These are phyloP conservation scores for Nemania sp. DNA, from an alignment of 2,329 filamentous ascomycete genomes.

Conservation along the genomic window DNA sequence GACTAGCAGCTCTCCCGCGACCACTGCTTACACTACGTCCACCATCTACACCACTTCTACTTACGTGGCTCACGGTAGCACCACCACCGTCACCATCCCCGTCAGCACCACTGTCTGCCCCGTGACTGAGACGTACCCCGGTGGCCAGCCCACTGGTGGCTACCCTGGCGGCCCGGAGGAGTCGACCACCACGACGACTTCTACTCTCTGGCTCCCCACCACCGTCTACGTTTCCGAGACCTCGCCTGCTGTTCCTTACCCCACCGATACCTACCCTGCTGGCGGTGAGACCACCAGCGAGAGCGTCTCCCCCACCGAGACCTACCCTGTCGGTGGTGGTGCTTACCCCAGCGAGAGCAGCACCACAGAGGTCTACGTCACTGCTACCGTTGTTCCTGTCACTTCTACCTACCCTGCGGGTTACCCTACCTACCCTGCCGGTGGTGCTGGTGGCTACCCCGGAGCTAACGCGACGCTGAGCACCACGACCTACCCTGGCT, in stretches of 20 bases:
- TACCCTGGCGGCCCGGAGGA: conserved; percentile 17
- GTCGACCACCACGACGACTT: conserved; percentile 28
- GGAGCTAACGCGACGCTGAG: conserved; percentile 30
- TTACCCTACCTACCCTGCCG: conserved; percentile 23
- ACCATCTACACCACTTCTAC: conserved; percentile 40
- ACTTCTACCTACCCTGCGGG: conserved; percentile 24
- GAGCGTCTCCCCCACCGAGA: conserved; percentile 13
- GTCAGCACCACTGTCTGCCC: conserved; percentile 36
- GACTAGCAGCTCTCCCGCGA: conserved; percentile 19
- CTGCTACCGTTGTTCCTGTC: conserved; percentile 33
- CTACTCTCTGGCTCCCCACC: conserved; percentile 20
- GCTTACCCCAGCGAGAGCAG: conserved; percentile 19
- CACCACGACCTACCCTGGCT: conserved; percentile 19
- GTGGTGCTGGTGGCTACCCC: conserved; percentile 24
- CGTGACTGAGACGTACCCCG: conserved; percentile 20
- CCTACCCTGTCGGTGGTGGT: conserved; percentile 18
- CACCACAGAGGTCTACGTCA: conserved; percentile 29
- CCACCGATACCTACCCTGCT: conserved; percentile 5
- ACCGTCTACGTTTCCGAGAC: conserved; percentile 27
- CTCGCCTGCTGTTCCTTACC: conserved; percentile 14
- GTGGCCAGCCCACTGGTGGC: conserved; percentile 12
- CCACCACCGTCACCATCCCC: conserved; percentile 33
- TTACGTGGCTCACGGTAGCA: conserved; percentile 27
- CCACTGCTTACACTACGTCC: conserved; percentile 36
- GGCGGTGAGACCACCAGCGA: conserved; percentile 15